Evolutionary conservation across 176 grass and related monocot species (phyloP).

Genomic region (Dactylis glomerata): DNA sequence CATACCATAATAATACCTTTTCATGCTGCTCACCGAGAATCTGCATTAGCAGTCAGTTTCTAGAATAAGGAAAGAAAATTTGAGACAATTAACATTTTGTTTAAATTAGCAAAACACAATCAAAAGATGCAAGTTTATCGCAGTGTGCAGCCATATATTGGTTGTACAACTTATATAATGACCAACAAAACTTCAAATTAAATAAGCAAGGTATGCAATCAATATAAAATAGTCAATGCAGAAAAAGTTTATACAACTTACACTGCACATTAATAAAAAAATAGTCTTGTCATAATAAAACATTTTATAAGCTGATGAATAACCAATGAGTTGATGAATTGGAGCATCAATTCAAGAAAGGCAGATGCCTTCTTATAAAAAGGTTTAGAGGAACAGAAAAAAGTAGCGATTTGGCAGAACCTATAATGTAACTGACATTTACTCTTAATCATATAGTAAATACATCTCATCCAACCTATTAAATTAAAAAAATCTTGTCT

Average conservation of each 20-base stretch:
- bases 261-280: background rate
- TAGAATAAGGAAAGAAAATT: too few species aligned
- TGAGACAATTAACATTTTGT: too few species aligned
- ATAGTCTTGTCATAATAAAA: background rate
- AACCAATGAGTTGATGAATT: background rate
- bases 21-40: too few species aligned
- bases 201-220: background rate
- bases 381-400: too few species aligned
- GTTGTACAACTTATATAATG: too few species aligned
- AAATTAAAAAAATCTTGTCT: background rate
- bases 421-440: background rate
- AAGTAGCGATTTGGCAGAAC: background rate
- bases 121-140: too few species aligned
- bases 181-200: background rate
- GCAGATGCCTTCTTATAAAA: background rate
- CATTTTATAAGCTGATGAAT: background rate
- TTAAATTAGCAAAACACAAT: too few species aligned
- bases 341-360: background rate
- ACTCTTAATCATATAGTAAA: background rate
- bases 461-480: background rate
- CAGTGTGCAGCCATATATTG: too few species aligned
- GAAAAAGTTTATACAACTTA: background rate
- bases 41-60: too few species aligned
- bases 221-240: background rate
- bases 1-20: too few species aligned